Evolutionary conservation across 2,329 filamentous ascomycete genomes (phyloP), one percentile per base, ranked within the genome.

Genomic region (Claviceps quebecensis): DNA sequence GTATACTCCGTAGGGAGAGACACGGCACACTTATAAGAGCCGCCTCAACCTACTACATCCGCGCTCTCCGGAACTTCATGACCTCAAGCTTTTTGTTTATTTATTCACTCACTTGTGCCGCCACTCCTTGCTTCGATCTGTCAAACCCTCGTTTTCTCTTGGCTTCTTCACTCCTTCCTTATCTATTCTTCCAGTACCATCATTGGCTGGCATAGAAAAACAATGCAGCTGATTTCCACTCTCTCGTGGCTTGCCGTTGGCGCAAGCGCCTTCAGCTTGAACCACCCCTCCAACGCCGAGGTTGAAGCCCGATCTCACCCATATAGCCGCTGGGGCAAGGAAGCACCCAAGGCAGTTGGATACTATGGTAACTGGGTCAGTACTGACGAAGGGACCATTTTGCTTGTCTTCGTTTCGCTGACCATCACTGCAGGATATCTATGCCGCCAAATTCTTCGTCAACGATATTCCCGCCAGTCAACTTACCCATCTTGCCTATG

Each of bases 401-500:
- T 29, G 26, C 8, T 29, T 11, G 26, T 29, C 26, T 29, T 29
- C 26, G 4, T 4, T 2, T 40, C n/a, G 39, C 39, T 40, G 39
- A 40, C 23, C 9, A 9, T 14, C 13, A 13, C 80, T 78, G 59
- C 66, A 67, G 65, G 62, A 61, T 40, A 86, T 88, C 49, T 93
- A 95, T 61, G 81, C 70, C 23, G 76, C 86, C 51, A 78, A 86
- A 55, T 87, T 83, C 61, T 75, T 84, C 44, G 84, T 86, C 0
- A 75, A 84, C 57, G 74, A 85, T 54, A 71, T 94, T 8, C 82
- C 83, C 0, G 78, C 74, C 0, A 73, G 80, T 4, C 75, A 84
- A 48, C 70, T 93, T 37, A 91, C 86, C 0, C 86, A 91, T 59
- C 69, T 93, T 1, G 72, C 90, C 5, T 91, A 77, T 54, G 69